A percentile compares a stretch with the other conserved stretches of the same genome.
Conservation (phyloP, 1,284 basidiomycete genomes). For the Apiotrichum gracile region DNA sequence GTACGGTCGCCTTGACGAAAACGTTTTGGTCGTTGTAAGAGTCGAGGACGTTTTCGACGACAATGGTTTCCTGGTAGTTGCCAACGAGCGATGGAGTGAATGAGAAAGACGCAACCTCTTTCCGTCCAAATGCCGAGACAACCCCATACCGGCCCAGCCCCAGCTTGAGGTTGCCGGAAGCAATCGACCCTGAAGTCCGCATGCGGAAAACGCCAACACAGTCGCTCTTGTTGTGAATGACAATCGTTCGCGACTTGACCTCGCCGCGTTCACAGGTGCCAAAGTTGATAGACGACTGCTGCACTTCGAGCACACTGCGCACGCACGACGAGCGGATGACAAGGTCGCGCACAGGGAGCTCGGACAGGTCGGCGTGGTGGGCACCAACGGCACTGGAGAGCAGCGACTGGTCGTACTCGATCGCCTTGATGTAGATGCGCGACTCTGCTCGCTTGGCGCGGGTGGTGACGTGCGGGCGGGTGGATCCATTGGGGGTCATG, state of each 20-base stretch:
- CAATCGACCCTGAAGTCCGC: conserved; percentile 52
- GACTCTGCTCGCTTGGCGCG: conserved; percentile 50
- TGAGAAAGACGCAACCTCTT: conserved; percentile 48
- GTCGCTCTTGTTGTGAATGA: conserved; percentile 50
- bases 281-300: conserved; percentile 53
- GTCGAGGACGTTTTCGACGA: conserved; percentile 52
- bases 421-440: conserved; percentile 49
- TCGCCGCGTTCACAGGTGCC: conserved; percentile 52
- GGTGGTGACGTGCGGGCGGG: conserved; percentile 48
- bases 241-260: conserved; percentile 49
- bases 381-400: conserved; percentile 10
- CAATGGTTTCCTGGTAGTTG: conserved; percentile 50
- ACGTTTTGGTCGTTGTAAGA: conserved; percentile 49
- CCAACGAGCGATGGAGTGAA: conserved; percentile 50
- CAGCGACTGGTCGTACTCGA: conserved; percentile 47
- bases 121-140: conserved; percentile 51
- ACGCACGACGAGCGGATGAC: conserved; percentile 50
- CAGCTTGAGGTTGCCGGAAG: conserved; percentile 51
- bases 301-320: conserved; percentile 49
- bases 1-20: conserved; percentile 50
- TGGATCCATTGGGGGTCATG: conserved; percentile 50
- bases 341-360: conserved; percentile 51
- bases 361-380: conserved; percentile 29
- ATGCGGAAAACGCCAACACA: conserved; percentile 51
- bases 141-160: conserved; percentile 51